Evolutionary conservation across 192 early-diverging fungal species (phyloP), one percentile per base, ranked within the genome.

Genomic region (Paraglomus occultum): DNA sequence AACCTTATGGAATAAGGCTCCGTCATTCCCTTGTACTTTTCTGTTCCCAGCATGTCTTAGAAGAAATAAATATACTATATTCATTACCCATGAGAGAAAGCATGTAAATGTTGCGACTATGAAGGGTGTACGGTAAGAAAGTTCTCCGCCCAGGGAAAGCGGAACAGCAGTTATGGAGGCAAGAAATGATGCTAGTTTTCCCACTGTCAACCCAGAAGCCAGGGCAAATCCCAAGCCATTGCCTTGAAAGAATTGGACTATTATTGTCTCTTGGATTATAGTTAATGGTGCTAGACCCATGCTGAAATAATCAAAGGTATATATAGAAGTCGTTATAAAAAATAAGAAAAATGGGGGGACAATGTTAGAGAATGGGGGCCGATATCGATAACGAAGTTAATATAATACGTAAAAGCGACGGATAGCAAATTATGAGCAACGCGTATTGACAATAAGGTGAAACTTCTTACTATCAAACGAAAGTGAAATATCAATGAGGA

Each of bases 231-330:
- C 88, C 18, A 92, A 76, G 0, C 85, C 82, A 63, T 83, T 82
- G 50, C 89, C 88, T 17, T 74, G 82, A 71, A 92, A 92, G 80
- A 89, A 90, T 81, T 88, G 88, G 20, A 87, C 85, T 18, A 90
- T 77, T 8, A 92, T 92, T 5, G 89, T 92, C 65, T 92, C 89
- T 75, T 92, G 90, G n/a, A 90, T 86, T 47, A 90, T 89, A 0
- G 86, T 84, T 50, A 92, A 86, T n/a, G 89, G 84, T 4, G 87
- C 89, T 12, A 84, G 86, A 14, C 90, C 90, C 5, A 90, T 82
- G 11, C 90, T 89, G 59, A 77, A 87, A 31, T 1, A 31, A 31
- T 31, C n/a, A 85, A 74, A 15, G 80, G 74, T 43, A 80, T 79
- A 6, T 83, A 82, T 10, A 72, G 62, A 4, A 88, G 78, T 85